Evolutionary conservation across 768 basidiomycete species (phyloP).

Genomic region (Mycena galopus): DNA sequence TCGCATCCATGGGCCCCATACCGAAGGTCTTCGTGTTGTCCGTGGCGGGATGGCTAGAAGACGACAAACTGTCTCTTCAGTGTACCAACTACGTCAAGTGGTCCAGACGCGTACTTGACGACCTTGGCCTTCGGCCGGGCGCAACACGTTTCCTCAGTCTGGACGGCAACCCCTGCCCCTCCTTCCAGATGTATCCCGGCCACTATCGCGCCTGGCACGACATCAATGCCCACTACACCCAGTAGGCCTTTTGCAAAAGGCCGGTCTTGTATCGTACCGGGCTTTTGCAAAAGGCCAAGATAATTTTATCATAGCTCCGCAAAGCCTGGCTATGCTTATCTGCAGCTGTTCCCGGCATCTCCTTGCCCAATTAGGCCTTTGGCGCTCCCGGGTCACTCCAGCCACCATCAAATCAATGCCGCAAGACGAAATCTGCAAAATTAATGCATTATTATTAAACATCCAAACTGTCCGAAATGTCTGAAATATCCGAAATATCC

Average conservation of each 20-base stretch:
- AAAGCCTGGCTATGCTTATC: no score
- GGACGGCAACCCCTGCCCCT: not conserved
- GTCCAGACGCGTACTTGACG: fast-evolving
- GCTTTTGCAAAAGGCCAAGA: no score
- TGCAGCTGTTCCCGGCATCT: no score
- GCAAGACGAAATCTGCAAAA: no score
- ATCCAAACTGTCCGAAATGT: not conserved
- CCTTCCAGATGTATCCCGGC: not conserved
- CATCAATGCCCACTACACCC: not conserved
- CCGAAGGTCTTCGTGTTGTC: not conserved
- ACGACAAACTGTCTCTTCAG: not conserved
- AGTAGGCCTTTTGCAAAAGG: no score
- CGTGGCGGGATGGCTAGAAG: not conserved
- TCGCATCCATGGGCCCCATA: not conserved
- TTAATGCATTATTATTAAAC: no score
- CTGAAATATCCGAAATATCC: not conserved
- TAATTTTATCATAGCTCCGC: no score
- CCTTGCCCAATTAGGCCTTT: no score
- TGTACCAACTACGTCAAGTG: not conserved
- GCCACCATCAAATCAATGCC: no score
- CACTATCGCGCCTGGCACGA: not conserved
- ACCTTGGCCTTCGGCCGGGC: not conserved
- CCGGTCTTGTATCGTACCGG: no score
- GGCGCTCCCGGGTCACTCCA: no score
- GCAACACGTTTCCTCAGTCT: not conserved